Evolutionary conservation across 2,329 filamentous ascomycete genomes (phyloP).

Genomic region (Neoscytalidium dimidiatum): DNA sequence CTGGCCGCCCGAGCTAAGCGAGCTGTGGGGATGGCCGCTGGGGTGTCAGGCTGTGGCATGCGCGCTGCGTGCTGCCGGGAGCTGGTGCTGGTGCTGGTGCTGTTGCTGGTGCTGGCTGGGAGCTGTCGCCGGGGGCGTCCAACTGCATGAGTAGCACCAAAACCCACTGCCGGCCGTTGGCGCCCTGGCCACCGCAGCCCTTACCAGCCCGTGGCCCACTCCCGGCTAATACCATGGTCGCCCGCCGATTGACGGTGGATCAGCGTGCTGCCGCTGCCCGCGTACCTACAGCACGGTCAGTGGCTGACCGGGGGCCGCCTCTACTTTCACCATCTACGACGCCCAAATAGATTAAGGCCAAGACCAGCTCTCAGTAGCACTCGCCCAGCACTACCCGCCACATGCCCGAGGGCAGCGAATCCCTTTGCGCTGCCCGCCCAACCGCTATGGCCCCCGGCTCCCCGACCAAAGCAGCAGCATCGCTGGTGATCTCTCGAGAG

Average conservation of each 20-base stretch:
- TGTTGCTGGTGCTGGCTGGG: not conserved
- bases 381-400: slow-evolving; percentile 22
- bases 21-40: slow-evolving; percentile 14
- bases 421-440: not conserved
- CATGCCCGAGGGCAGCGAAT: not conserved
- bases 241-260: slow-evolving; percentile 2
- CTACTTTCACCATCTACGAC: slow-evolving; percentile 21
- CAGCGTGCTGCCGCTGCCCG: not conserved
- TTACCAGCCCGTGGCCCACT: not conserved
- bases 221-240: slow-evolving; percentile 3
- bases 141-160: not conserved
- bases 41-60: not conserved
- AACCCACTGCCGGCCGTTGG: not conserved
- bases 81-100: too few species aligned
- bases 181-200: not conserved
- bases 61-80: not conserved
- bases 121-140: not conserved
- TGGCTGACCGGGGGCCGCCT: slow-evolving; percentile 24
- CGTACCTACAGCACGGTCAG: slow-evolving; percentile 1
- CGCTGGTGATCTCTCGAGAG: not conserved
- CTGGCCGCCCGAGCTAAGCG: not conserved
- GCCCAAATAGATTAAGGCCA: slow-evolving; percentile 28
- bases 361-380: slow-evolving; percentile 27
- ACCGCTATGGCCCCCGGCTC: not conserved
- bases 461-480: not conserved